A percentile compares a stretch with the other conserved stretches of the same genome.
Conservation (phyloP, 2,329 filamentous ascomycete species). For the Cladorrhinum sp. region DNA sequence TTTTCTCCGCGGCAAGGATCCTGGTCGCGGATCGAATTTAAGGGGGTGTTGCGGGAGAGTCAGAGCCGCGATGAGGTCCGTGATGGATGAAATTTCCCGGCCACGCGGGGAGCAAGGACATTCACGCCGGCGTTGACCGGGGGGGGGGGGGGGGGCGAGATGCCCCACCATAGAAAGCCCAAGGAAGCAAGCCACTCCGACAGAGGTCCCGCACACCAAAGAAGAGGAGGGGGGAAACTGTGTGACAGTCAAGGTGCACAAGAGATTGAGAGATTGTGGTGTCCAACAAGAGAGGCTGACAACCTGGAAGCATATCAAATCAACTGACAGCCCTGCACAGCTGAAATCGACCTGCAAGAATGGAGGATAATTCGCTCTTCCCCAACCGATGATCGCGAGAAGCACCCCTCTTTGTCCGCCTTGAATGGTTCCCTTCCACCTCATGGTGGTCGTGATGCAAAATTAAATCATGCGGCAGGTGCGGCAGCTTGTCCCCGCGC, state of each 20-base stretch:
- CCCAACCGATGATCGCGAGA: neutral
- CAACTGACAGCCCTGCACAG: neutral
- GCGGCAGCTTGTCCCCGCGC: constrained; percentile 14
- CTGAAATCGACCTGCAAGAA: neutral
- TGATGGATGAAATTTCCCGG: constrained; percentile 33
- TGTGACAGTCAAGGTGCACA: no score
- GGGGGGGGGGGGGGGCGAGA: neutral
- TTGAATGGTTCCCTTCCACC: neutral
- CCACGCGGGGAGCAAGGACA: constrained; percentile 33
- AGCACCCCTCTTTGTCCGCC: neutral
- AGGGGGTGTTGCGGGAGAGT: constrained; percentile 5
- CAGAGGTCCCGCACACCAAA: neutral
- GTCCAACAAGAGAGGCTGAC: no score
- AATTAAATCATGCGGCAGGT: constrained; percentile 24
- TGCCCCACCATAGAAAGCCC: neutral
- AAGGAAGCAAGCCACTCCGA: neutral
- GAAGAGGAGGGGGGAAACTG: neutral
- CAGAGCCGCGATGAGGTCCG: constrained; percentile 32
- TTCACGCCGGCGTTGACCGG: constrained; percentile 8
- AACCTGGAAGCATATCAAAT: neutral
- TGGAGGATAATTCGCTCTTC: neutral
- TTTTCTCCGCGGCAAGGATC: neutral
- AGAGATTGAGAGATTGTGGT: no score
- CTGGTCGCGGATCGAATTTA: neutral
- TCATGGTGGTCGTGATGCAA: constrained; percentile 6